These are phyloP conservation scores for Hemileccinum rubropunctum DNA, from an alignment of 768 basidiomycete genomes.

Conservation along the genomic window DNA sequence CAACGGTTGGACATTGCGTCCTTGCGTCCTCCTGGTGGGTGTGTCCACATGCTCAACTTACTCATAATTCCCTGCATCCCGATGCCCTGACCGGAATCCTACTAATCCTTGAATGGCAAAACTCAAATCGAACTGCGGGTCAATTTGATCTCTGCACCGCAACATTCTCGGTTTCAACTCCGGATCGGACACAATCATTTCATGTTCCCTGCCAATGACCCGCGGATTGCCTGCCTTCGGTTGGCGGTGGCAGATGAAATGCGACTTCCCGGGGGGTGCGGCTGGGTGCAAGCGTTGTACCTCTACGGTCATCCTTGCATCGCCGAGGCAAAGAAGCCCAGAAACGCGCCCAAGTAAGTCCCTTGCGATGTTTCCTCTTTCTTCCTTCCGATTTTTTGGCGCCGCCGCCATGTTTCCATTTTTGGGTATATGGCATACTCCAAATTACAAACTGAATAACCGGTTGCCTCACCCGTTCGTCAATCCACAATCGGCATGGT, in stretches of 20 bases:
- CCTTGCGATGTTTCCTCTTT: slow-evolving; percentile 12
- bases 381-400: slow-evolving; percentile 3
- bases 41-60: neutral
- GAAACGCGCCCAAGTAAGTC: slow-evolving; percentile 80
- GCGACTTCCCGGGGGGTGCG: slow-evolving; percentile 70
- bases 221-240: slow-evolving; percentile 16
- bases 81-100: slow-evolving; percentile 2
- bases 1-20: slow-evolving; percentile 6
- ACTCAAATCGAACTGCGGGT: slow-evolving; percentile 5
- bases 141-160: slow-evolving; percentile 6
- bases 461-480: slow-evolving; percentile 10
- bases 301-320: slow-evolving; percentile 72
- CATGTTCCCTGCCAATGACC: slow-evolving; percentile 3
- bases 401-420: slow-evolving; percentile 17
- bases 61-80: slow-evolving; percentile 5
- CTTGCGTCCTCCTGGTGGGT: neutral
- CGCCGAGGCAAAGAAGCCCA: slow-evolving; percentile 79
- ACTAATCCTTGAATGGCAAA: slow-evolving; percentile 11
- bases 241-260: slow-evolving; percentile 65
- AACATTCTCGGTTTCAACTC: slow-evolving; percentile 7
- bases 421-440: slow-evolving; percentile 20
- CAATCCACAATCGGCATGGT: slow-evolving; percentile 12
- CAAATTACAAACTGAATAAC: slow-evolving; percentile 13
- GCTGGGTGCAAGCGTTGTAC: slow-evolving; percentile 80
- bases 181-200: neutral